Base-by-base conservation (phyloP, 129 eudicot species). In the Gnaphalium uliginosum region DNA sequence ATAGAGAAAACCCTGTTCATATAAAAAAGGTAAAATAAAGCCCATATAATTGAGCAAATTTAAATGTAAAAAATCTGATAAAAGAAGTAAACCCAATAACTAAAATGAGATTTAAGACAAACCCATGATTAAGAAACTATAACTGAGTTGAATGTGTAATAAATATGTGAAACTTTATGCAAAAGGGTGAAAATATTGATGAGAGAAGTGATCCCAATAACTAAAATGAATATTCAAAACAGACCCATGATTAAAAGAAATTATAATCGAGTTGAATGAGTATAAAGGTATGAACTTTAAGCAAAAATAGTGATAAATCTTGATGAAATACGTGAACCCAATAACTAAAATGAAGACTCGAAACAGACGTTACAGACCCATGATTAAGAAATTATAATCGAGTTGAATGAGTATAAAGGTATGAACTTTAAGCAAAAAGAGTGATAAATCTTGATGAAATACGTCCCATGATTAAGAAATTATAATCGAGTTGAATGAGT, bases 201-300 rank as follows among this genome's bases (percentile, higher is more conserved):
- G 25, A 56, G 21, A 18, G 8, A 78, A 7, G 39, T 29, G 9
- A 68, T 18, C 26, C 13, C 30, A 43, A 43, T 8, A 60, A 11
- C 35, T 13, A 35, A 72, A 73, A 27, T 70, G 77, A 14, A 19
- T 24, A 77, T 69, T 77, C 50, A 26, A 24, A 41, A 5, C 13
- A 69, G 30, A 78, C 76, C 24, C 76, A 26, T 46, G 72, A 48
- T 17, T 17, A 8, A 27, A 29, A 51, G 1, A 73, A 35, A 25
- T 50, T 66, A 7, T 14, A 64, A 72, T 79, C 53, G 73, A 71
- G 70, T 70, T 43, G 18, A 78, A 59, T 27, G 13, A 71, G 37
- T 22, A 25, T 53, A 26, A 72, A 75, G 35, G 26, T 50, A 37
- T 25, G 17, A 66, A 51, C 19, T 50, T 11, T 15, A 25, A 2